Base-by-base conservation (phyloP, 1,284 basidiomycete species). In the Ganoderma multipileum region DNA sequence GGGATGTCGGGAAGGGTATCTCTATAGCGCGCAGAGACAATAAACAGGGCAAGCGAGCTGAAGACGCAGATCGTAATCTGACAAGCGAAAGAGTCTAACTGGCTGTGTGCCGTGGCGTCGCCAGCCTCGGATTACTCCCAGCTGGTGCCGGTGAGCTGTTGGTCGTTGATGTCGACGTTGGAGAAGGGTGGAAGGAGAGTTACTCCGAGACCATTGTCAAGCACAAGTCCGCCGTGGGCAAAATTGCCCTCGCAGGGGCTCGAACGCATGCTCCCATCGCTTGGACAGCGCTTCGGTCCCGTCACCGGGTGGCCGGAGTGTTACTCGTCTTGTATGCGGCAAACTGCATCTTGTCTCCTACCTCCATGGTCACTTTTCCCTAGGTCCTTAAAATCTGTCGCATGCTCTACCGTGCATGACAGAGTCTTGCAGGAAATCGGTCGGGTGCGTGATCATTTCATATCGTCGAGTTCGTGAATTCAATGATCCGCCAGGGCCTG, bases 41-140 rank as follows among this genome's bases (percentile, higher is more conserved):
- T 42, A 42, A 38, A 42, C 52, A 28, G 28, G 44, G 11, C n/a
- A 47, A 47, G 44, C 44, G 44, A 42, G 44, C 7, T 47, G 44
- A 59, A 50, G 28, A 9, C 33, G 16, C 61, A 33, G 44, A 62
- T 62, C 61, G 41, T 26, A 30, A 62, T 62, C 44, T 47, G 30
- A 42, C 44, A 33, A 62, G 30, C 30, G 61, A 50, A 44, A 30
- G 4, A 28, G 18, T 20, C n/a, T 54, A 23, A 23, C n/a, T 16
- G 47, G n/a, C n/a, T 23, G 47, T 50, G 47, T 26, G 42, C 47
- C 47, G 23, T 23, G 23, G 20, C n/a, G 23, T 50, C 47, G 23
- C 12, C 47, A 50, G 47, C 52, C 52, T 12, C 28, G 9, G 50
- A 52, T 23, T n/a, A 2, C 50, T 28, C 16, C 50, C 8, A 16